Percentiles rank a stretch among this genome's conserved stretches.
phyloP scores from a whole-genome alignment of 169 alveolate species.

The Gregarina niphandrodes region DNA sequence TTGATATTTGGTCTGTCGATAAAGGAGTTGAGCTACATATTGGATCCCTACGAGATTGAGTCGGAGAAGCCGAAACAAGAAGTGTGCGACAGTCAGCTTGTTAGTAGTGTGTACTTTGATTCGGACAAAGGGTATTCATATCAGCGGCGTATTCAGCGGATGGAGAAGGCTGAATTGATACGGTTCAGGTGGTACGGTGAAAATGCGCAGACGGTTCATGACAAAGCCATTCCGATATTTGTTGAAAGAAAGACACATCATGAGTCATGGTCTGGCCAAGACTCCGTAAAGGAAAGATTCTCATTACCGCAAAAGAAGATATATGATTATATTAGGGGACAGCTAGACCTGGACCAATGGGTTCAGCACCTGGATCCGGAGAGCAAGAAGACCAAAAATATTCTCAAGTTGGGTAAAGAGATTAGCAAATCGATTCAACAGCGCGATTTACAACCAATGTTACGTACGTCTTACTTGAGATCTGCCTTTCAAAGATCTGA shows the following conservation, averaged over 20 bases:
- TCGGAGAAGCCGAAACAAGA: too few relatives aligned
- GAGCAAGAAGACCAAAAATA: conserved; percentile 12
- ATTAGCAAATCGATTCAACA: conserved; percentile 22
- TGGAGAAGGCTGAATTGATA: conserved; percentile 38
- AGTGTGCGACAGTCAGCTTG: conserved; percentile 38
- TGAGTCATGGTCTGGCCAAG: conserved; percentile 44
- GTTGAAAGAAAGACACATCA: conserved; percentile 41
- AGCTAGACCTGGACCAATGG: conserved; percentile 4
- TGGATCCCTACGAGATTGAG: too few relatives aligned
- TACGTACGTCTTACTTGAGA: conserved; percentile 39
- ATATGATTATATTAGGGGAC: not conserved
- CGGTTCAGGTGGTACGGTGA: conserved; percentile 46
- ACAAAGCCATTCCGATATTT: too few relatives aligned
- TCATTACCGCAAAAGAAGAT: conserved; percentile 15
- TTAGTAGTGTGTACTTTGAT: conserved; percentile 38
- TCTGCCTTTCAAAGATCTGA: conserved; percentile 38
- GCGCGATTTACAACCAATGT: conserved; percentile 30
- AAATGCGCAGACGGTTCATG: too few relatives aligned
- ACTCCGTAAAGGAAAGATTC: conserved; percentile 38
- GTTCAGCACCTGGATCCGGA: conserved; percentile 3
- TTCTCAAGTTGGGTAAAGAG: conserved; percentile 22
- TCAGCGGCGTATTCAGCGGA: conserved; percentile 29
- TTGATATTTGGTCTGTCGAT: conserved; percentile 35
- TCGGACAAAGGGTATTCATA: conserved; percentile 27
- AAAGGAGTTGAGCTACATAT: conserved; percentile 21